Evolutionary conservation across 768 basidiomycete genomes (phyloP), one percentile per base, ranked within the genome.

Genomic region (Pholiota conissans): DNA sequence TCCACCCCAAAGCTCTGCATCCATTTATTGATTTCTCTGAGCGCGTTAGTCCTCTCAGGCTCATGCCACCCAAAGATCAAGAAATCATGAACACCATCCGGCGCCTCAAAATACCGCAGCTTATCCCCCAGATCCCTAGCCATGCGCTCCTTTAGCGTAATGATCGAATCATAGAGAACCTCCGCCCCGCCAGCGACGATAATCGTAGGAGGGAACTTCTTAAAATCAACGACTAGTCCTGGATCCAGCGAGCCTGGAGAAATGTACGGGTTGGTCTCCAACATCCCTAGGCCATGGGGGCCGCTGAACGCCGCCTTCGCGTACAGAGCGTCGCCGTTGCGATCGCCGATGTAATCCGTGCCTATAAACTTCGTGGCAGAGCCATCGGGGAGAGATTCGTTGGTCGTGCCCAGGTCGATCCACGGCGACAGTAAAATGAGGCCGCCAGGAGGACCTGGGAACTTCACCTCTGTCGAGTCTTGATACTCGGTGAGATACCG

Each of bases 141-240:
- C 83, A 87, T 84, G 65, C 73, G 75, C 30, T 77, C 70, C 35
- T 70, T 69, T 59, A 86, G 67, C 1, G 75, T 78, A 28, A 68
- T 62, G 35, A 81, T 79, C 42, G 76, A 73, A 67, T 88, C 86
- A n/a, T 77, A 71, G 16, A 85, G 60, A 10, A 81, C 67, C 66
- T 89, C 86, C 3, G 80, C 81, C 4, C 79, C 82, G 14, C 87
- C 87, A 5, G 74, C 76, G 5, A 77, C 73, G 46, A 89, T 78
- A 67, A 85, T 85, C 0, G 85, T 86, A 18, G 77, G 72, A 2
- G 87, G 86, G 69, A 84, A 89, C 16, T 77, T 79, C 34, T 69
- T 74, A 69, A 88, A 89, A 52, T 71, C 64, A 10, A 79, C 71
- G 3, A 63, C 49, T 26, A 72, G 60, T 6, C 65, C 62, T 0